phyloP scores from a whole-genome alignment of 2,329 filamentous ascomycete genomes.

The Aureobasidium sp. region DNA sequence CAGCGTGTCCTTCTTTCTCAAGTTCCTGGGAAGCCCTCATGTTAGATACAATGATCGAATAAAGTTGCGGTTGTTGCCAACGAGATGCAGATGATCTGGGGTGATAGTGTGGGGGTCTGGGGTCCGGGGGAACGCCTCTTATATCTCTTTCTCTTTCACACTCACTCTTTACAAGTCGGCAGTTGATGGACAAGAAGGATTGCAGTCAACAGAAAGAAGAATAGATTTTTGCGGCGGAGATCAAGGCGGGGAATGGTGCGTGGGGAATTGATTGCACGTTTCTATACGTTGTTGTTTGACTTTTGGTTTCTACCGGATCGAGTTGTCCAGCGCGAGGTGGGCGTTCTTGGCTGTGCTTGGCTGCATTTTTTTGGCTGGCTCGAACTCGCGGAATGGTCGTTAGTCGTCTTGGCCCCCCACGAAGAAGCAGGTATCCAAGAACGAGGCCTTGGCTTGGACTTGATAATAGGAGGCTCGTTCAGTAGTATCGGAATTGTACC shows the following conservation, averaged over 20 bases:
- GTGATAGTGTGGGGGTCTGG: constrained; percentile 1
- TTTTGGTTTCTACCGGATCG: neutral
- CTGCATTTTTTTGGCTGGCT: neutral
- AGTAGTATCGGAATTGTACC: neutral
- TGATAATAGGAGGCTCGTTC: neutral
- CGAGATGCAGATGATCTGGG: neutral
- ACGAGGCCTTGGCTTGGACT: neutral
- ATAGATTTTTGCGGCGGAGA: neutral
- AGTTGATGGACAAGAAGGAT: neutral
- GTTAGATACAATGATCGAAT: neutral
- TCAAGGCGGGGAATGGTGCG: neutral
- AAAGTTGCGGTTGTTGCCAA: neutral
- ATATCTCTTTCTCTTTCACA: neutral
- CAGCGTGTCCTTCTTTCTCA: neutral
- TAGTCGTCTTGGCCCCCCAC: neutral
- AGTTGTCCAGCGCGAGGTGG: neutral
- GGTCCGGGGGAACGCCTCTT: neutral
- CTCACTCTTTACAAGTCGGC: neutral
- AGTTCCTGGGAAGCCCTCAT: neutral
- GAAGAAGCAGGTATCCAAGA: neutral
- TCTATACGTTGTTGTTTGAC: neutral
- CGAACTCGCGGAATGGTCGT: neutral
- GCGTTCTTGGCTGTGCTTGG: neutral
- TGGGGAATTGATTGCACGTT: neutral
- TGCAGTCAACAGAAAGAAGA: neutral